Evolutionary conservation across 2,329 filamentous ascomycete genomes (phyloP).

Genomic region (Alternaria ethzedia): DNA sequence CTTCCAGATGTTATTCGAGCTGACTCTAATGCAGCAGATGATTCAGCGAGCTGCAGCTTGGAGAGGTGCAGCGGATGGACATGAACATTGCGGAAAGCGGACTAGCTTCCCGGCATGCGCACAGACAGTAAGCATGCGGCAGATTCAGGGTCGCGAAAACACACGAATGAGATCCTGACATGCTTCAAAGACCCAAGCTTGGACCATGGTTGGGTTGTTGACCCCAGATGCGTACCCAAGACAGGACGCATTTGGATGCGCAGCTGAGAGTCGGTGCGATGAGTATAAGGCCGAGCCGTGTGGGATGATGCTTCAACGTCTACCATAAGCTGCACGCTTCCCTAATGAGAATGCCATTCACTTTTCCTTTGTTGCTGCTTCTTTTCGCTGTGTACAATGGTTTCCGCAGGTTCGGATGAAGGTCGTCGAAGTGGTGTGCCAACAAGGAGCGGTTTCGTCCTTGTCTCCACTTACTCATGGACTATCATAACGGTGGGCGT

Average conservation of each 20-base stretch:
- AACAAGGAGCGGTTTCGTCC: slow-evolving; percentile 14
- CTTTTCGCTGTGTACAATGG: background rate
- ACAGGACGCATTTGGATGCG: background rate
- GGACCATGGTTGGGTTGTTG: background rate
- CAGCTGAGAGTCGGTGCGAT: background rate
- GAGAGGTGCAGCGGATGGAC: background rate
- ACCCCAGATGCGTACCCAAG: background rate
- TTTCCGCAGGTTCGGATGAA: slow-evolving; percentile 1
- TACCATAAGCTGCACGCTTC: background rate
- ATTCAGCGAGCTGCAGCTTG: background rate
- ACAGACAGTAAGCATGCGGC: background rate
- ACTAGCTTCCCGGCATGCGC: background rate
- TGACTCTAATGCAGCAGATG: background rate
- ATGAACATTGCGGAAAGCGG: background rate
- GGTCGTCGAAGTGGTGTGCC: slow-evolving; percentile 13
- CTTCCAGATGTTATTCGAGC: background rate
- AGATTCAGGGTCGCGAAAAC: background rate
- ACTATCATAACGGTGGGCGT: slow-evolving; percentile 18
- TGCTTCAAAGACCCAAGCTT: background rate
- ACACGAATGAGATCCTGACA: background rate
- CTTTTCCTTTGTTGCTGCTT: background rate
- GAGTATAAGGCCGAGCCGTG: background rate
- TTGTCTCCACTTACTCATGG: slow-evolving; percentile 30
- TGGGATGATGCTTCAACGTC: background rate
- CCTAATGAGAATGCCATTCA: background rate